Base-by-base conservation (phyloP, 148 eudicot species). In the Chenopodium suecicum region DNA sequence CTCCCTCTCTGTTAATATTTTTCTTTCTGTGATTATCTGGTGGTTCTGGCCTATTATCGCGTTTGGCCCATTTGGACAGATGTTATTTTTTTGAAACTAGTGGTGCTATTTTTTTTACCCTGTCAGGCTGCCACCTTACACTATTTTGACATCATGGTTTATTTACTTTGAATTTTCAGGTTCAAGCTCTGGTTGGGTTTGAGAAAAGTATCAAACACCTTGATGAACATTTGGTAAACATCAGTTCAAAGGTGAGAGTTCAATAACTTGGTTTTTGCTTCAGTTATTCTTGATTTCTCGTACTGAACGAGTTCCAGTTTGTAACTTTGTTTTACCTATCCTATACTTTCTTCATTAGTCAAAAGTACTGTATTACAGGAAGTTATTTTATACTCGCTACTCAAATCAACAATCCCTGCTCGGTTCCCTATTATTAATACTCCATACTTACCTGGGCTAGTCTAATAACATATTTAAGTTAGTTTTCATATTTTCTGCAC, bases 121-220 rank as follows among this genome's bases (percentile, higher is more conserved):
- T 31, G 46, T 20, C 3, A 1, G 20, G 16, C 23, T 23, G 23
- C 23, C 23, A 23, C 23, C 23, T 32, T 8, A 8, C 31, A 22
- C 65, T 25, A 52, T 27, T 56, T 71, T 60, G 64, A 34, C 32
- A 37, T 85, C 66, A 70, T 76, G 75, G 73, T 78, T 50, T 78
- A 41, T 46, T 27, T 37, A 22, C 76, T 66, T 25, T 68, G 37
- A 2, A 34, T 1, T 81, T 74, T 79, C 87, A 96, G 99, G 93
- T 92, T 68, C 93, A 94, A 91, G 98, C 99, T 73, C 97, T 96
- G 54, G 98, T 91, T 70, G 97, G 99, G 47, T 94, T 91, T 83
- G 92, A 96, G 88, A 96, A 96, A 89, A 96, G 89, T 2, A 83
- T 94, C 72, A 94, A 91, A 85, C 98, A 95, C 84, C 95, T 95